These are phyloP conservation scores for Zygnema circumcarinatum DNA, from an alignment of 139 green algal species.

Conservation along the genomic window DNA sequence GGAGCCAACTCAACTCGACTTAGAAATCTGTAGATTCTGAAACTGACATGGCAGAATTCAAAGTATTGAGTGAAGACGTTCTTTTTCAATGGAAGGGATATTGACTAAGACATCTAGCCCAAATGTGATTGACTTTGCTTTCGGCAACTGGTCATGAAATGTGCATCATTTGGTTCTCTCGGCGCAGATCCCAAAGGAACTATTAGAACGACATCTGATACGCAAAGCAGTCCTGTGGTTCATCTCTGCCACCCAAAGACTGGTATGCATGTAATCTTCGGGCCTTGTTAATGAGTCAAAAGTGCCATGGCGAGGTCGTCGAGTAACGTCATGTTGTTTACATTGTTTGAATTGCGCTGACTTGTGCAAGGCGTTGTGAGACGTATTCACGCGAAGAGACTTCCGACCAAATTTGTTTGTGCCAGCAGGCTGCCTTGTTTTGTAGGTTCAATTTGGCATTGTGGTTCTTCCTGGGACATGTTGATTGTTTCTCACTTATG, in stretches of 20 bases:
- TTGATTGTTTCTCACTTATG: not conserved
- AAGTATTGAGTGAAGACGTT: too few relatives aligned
- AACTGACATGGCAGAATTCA: too few relatives aligned
- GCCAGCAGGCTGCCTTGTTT: not conserved
- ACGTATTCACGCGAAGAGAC: too few relatives aligned
- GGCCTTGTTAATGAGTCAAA: too few relatives aligned
- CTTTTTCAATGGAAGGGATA: too few relatives aligned
- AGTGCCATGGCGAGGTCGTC: not conserved
- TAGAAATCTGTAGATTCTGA: too few relatives aligned
- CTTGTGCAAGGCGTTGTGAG: too few relatives aligned
- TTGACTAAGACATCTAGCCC: too few relatives aligned
- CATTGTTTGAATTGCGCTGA: not conserved
- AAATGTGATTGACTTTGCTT: too few relatives aligned
- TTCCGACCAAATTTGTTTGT: not conserved
- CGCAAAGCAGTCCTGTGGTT: not conserved
- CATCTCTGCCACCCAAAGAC: not conserved
- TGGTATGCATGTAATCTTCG: not conserved
- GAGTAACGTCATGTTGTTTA: not conserved
- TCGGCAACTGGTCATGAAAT: too few relatives aligned
- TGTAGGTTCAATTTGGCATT: not conserved
- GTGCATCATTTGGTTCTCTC: too few relatives aligned
- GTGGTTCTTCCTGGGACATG: not conserved
- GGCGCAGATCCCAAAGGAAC: not conserved
- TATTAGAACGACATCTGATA: not conserved
- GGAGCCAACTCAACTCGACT: too few relatives aligned